Evolutionary conservation across 2,329 filamentous ascomycete species (phyloP).

Genomic region (Ophiostoma tasmaniense): DNA sequence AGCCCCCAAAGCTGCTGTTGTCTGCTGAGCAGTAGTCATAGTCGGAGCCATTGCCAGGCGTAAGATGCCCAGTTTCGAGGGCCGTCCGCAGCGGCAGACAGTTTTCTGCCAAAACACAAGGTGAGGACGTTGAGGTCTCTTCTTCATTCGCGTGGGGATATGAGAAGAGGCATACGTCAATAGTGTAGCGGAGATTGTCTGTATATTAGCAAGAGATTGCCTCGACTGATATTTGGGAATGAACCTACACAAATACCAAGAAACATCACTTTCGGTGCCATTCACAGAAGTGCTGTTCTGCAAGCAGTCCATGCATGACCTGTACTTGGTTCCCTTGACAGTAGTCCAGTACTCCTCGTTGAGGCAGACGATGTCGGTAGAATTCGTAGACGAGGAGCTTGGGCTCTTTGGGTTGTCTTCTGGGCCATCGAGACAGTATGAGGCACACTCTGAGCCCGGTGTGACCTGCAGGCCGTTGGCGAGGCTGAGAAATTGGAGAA

Average conservation of each 20-base stretch:
- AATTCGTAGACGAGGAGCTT: slow-evolving; percentile 33
- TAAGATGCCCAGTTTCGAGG: slow-evolving; percentile 29
- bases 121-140: slow-evolving; percentile 33
- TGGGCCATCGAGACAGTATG: slow-evolving; percentile 36
- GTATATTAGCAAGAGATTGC: not conserved
- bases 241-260: slow-evolving; percentile 35
- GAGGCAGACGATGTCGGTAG: slow-evolving; percentile 40
- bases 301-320: slow-evolving; percentile 39
- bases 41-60: slow-evolving; percentile 19
- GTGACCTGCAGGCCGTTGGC: slow-evolving; percentile 36
- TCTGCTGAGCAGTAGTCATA: not conserved
- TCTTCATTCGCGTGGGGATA: slow-evolving; percentile 26
- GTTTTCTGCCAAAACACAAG: slow-evolving; percentile 35
- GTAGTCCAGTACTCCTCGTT: slow-evolving; percentile 34
- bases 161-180: slow-evolving; percentile 40
- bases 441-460: slow-evolving; percentile 43
- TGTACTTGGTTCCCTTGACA: slow-evolving; percentile 36
- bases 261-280: slow-evolving; percentile 33
- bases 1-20: not conserved
- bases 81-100: slow-evolving; percentile 35
- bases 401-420: slow-evolving; percentile 29
- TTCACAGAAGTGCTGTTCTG: slow-evolving; percentile 36
- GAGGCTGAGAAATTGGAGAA: slow-evolving; percentile 15
- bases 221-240: not conserved
- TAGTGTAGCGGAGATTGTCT: slow-evolving; percentile 40